Evolutionary conservation across 1,139 yeast genomes (phyloP), one percentile per base, ranked within the genome.

Genomic region (Geotrichum armillariae): DNA sequence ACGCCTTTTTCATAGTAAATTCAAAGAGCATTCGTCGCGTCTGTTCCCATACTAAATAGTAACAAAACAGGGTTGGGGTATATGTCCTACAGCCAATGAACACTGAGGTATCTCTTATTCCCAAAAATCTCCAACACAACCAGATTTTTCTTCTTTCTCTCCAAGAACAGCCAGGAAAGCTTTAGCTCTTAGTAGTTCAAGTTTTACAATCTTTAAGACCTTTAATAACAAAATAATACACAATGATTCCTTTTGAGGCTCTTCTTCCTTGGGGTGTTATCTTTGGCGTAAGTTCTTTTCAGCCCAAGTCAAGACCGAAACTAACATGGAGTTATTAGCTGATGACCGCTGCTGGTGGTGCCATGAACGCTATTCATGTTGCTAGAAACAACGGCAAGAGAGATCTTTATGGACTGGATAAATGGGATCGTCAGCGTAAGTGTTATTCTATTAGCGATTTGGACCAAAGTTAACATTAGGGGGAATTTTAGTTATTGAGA

Each of bases 201-300:
- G 40, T n/a, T 36, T 50, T 71, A 76, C 39, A 75, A 20, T 23
- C 17, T 20, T 34, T 16, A 35, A n/a, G n/a, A n/a, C n/a, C n/a
- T n/a, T n/a, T n/a, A n/a, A n/a, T n/a, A n/a, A n/a, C n/a, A n/a
- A n/a, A n/a, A n/a, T n/a, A n/a, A 25, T 36, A 20, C 47, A 66
- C 52, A 39, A 77, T 78, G 83, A 81, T 83, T 73, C 88, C 89
- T 60, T 82, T 82, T 71, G 88, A 83, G 76, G 87, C 85, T 54
- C 70, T 82, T 54, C 65, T 82, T 66, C 88, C 88, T 55, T 82
- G 79, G 63, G 84, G 80, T 57, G 72, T 82, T 59, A 83, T 83
- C 76, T 68, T 81, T 53, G 73, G 76, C 14, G 78, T 74, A 69
- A 41, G 78, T 70, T 38, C 33, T 32, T 32, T 32, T 34, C 22